Evolutionary conservation across 108 stramenopile species (phyloP).

Genomic region (Skeletonema menzelii): DNA sequence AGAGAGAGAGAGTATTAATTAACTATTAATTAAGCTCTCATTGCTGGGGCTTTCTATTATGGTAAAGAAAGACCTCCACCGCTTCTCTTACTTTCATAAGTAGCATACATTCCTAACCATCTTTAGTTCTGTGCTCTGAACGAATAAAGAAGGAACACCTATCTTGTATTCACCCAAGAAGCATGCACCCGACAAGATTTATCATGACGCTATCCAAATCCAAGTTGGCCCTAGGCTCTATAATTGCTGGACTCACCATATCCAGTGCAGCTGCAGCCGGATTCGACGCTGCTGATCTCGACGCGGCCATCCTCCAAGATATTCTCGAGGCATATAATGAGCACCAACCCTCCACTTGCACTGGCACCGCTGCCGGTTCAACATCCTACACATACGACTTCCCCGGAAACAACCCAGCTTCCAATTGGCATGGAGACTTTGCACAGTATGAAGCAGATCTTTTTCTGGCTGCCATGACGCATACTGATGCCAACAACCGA

Average conservation of each 20-base stretch:
- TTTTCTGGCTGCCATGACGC: conserved; percentile 14
- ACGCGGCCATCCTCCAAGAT: not conserved
- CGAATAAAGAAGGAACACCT: too few relatives aligned
- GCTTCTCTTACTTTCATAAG: too few relatives aligned
- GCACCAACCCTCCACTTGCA: conserved; percentile 5
- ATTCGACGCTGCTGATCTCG: not conserved
- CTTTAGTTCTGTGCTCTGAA: too few relatives aligned
- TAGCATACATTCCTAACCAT: too few relatives aligned
- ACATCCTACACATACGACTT: conserved; percentile 26
- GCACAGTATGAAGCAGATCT: conserved; percentile 3
- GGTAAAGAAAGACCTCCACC: too few relatives aligned
- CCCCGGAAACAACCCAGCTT: conserved; percentile 8
- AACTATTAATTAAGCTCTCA: too few relatives aligned
- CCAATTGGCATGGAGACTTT: conserved; percentile 2
- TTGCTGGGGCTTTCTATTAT: too few relatives aligned
- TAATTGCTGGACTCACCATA: not conserved
- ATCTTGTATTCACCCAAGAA: too few relatives aligned
- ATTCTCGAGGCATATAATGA: not conserved
- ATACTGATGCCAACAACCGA: conserved; percentile 3
- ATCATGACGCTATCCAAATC: not conserved
- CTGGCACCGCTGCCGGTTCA: not conserved
- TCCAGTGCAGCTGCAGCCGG: not conserved
- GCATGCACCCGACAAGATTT: too few relatives aligned
- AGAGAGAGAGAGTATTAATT: too few relatives aligned
- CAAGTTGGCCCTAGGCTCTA: not conserved